phyloP scores from a whole-genome alignment of 345 rosid species.

The Populus alba region DNA sequence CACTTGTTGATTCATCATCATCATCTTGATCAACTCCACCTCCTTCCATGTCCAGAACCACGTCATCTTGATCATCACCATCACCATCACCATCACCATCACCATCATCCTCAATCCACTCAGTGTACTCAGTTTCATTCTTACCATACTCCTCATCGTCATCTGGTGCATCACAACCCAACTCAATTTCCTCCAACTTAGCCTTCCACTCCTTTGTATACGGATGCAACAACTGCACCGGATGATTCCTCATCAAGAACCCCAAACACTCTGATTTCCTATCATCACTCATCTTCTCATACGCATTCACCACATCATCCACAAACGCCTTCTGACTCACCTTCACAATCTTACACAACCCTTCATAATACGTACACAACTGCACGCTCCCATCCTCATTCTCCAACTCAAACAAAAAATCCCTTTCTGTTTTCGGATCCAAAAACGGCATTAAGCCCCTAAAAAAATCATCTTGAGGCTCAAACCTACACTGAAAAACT shows the following conservation, averaged over 20 bases:
- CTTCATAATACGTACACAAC: conserved; percentile 66
- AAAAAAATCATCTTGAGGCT: conserved; percentile 78
- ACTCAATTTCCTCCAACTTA: conserved; percentile 87
- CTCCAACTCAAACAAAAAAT: conserved; percentile 53
- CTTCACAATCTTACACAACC: conserved; percentile 84
- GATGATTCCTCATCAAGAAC: conserved; percentile 80
- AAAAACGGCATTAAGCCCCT: conserved; percentile 52
- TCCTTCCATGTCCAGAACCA: conserved; percentile 42
- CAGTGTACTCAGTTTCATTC: conserved; percentile 43
- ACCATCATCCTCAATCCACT: conserved; percentile 60
- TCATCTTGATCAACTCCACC: conserved; percentile 18
- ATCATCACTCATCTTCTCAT: conserved; percentile 73
- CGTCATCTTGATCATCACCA: conserved; percentile 27
- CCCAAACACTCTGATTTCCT: conserved; percentile 63
- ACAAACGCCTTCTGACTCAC: conserved; percentile 76
- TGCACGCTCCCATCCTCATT: conserved; percentile 66
- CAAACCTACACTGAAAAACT: conserved; percentile 85
- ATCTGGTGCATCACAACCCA: conserved; percentile 97
- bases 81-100: conserved; percentile 32
- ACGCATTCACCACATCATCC: conserved; percentile 91
- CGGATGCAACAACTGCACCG: conserved; percentile 71
- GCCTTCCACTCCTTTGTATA: conserved; percentile 93
- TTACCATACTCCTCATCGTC: conserved; percentile 47
- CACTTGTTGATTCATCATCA: conserved; percentile 18
- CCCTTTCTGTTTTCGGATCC: conserved; percentile 66